Base-by-base conservation (phyloP, 2,329 filamentous ascomycete species). In the Sarocladium brachiariae region DNA sequence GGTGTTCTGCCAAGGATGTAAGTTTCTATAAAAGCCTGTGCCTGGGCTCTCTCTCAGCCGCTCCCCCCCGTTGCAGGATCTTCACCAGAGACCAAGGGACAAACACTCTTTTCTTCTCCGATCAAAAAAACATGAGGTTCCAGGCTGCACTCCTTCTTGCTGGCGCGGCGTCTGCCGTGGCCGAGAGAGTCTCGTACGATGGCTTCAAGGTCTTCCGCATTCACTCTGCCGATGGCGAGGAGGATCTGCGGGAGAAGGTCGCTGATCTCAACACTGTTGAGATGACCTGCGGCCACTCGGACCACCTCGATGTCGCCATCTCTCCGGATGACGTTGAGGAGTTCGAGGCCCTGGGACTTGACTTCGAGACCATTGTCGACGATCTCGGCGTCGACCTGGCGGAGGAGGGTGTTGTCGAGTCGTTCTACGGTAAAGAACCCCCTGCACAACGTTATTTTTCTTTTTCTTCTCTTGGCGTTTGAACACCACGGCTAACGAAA, bases 151-250 rank as follows among this genome's bases (percentile, higher is more conserved):
- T 43, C 23, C 39, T 43, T 25, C 43, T 47, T 21, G 43, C 43
- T 13, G 43, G 25, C n/a, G 43, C 43, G 21, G 27, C 43, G 7
- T 47, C 25, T 33, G 27, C 43, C 16, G 37, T 84, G 83, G 11
- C 81, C 81, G 65, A 49, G 9, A 51, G 51, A 23, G 59, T 69
- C 4, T 66, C 65, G 0, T 76, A 75, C 52, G 61, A 69, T 50
- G 71, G 71, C 4, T 71, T 70, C 62, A 70, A 72, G 54, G 71
- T 71, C 16, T 67, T 70, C 50, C 69, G 70, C 21, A 58, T 74
- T 14, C 59, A 66, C 10, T 24, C 39, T n/a, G 10, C 10, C 8
- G 43, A 31, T 33, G 24, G n/a, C 18, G 43, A 33, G 27, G 43
- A 47, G 27, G 27, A 47, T 16, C 24, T 47, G 5, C 25, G 27